Evolutionary conservation across 148 eudicot genomes (phyloP), one percentile per base, ranked within the genome.

Genomic region (Heliamphora exappendiculata): DNA sequence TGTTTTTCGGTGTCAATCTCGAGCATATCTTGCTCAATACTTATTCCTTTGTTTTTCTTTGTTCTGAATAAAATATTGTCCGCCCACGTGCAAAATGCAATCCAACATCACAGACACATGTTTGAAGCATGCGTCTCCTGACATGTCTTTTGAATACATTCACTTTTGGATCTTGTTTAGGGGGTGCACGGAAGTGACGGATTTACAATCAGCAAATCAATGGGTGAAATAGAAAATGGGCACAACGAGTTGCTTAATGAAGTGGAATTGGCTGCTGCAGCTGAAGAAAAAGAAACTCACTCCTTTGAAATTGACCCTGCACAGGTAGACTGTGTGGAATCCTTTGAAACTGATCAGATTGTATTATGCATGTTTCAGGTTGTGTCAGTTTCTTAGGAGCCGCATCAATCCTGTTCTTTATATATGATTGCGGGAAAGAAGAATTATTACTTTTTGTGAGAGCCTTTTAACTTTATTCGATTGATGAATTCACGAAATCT

Each of bases 251-350:
- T 95, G 88, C 86, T 95, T 44, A 93, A 88, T 86, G 97, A 89
- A 85, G 93, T 92, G 44, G 93, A 93, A 70, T 69, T 95, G 81
- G 99, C 98, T 11, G 97, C 98, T 26, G 97, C 84, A 67, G 93
- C 97, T 81, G 99, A 95, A 86, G 99, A 95, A 78, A 95, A 93
- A 85, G 98, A 91, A 82, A 88, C 94, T 70, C 98, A 92, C 84
- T 79, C 97, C 36, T 95, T 95, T 82, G 98, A 95, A 81, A 85
- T 95, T 62, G 96, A 95, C 74, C 96, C 98, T 67, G 72, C 84
- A 76, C 97, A 95, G 90, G 98, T 92, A 70, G n/a, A 47, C 50
- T 41, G 29, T 3, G 7, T 20, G 54, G 34, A 60, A 65, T 64
- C 49, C 69, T 24, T 45, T 47, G 22, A 72, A 58, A n/a, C 36